Evolutionary conservation across 2,329 filamentous ascomycete species (phyloP).

Genomic region (Beauveria scarabaeidicola): DNA sequence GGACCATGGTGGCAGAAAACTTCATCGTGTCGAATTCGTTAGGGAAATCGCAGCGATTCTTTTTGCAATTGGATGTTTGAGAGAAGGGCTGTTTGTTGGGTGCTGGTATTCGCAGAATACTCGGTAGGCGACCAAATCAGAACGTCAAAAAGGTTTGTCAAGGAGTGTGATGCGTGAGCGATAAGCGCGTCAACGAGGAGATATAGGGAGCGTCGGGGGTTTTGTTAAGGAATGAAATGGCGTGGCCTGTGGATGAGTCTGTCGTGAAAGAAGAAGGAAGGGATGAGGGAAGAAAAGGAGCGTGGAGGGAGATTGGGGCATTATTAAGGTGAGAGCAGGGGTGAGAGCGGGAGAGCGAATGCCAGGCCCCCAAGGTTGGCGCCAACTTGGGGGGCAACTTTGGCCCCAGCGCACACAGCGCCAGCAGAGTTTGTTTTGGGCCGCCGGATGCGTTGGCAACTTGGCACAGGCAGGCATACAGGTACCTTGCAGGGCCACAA

Average conservation of each 20-base stretch:
- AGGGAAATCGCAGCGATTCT: neutral
- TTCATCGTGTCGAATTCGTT: constrained; percentile 28
- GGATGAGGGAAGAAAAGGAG: constrained; percentile 2
- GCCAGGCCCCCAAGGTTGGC: neutral
- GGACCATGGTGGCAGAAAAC: constrained; percentile 29
- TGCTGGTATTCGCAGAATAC: constrained; percentile 11
- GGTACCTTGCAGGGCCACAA: no score
- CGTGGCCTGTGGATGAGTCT: constrained; percentile 14
- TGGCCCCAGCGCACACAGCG: neutral
- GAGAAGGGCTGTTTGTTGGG: neutral
- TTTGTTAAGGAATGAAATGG: constrained; percentile 12
- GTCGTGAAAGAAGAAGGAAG: constrained; percentile 13
- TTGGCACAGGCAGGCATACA: no score
- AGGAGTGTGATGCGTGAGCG: constrained; percentile 13
- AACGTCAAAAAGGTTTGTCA: neutral
- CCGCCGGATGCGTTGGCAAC: no score
- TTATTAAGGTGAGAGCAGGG: constrained; percentile 15
- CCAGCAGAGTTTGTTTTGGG: neutral
- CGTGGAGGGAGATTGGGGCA: constrained; percentile 14
- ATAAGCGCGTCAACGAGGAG: constrained; percentile 7
- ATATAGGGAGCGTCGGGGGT: constrained; percentile 9
- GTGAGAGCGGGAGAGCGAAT: neutral
- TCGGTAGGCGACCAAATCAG: constrained; percentile 10
- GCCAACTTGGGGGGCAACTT: neutral
- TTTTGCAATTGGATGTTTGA: neutral